A percentile compares a stretch with the other conserved stretches of the same genome.
phyloP scores from a whole-genome alignment of 768 basidiomycete genomes.

The Termitomyces sp. region DNA sequence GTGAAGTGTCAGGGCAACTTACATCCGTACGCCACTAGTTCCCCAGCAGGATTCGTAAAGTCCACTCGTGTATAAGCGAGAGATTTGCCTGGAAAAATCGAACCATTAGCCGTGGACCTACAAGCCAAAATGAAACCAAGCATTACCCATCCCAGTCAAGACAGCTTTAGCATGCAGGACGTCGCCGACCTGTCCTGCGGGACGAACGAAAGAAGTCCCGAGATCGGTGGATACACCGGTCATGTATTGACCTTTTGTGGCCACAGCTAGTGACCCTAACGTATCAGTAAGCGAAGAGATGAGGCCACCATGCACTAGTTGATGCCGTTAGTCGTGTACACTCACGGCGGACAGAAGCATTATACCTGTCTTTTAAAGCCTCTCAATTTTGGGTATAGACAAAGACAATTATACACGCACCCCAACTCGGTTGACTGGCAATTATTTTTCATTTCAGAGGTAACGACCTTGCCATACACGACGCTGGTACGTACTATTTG shows the following conservation, averaged over 20 bases:
- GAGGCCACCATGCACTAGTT: conserved; percentile 72
- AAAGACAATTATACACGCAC: conserved; percentile 36
- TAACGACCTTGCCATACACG: neutral
- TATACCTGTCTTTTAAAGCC: conserved; percentile 35
- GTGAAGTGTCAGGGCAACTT: conserved; percentile 24
- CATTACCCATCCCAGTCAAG: conserved; percentile 66
- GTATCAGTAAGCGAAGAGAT: conserved; percentile 83
- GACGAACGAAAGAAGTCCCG: conserved; percentile 73
- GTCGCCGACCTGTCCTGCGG: conserved; percentile 72
- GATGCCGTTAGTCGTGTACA: neutral
- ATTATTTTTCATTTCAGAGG: conserved; percentile 1
- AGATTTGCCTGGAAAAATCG: conserved; percentile 54
- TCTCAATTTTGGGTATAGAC: conserved; percentile 1
- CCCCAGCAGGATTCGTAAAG: conserved; percentile 61
- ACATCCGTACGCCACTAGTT: conserved; percentile 83
- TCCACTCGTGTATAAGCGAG: conserved; percentile 82
- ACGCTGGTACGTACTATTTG: conserved; percentile 54
- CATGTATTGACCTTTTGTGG: conserved; percentile 80
- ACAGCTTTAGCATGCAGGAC: conserved; percentile 59
- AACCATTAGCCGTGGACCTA: neutral
- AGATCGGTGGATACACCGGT: conserved; percentile 87
- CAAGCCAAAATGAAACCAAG: neutral
- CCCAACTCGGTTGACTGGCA: conserved; percentile 76
- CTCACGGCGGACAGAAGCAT: neutral
- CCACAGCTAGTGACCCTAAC: conserved; percentile 80